Percentiles rank a stretch among this genome's conserved stretches.
Conservation (phyloP, 108 stramenopile species). For the Phaeodactylum tricornutum region DNA sequence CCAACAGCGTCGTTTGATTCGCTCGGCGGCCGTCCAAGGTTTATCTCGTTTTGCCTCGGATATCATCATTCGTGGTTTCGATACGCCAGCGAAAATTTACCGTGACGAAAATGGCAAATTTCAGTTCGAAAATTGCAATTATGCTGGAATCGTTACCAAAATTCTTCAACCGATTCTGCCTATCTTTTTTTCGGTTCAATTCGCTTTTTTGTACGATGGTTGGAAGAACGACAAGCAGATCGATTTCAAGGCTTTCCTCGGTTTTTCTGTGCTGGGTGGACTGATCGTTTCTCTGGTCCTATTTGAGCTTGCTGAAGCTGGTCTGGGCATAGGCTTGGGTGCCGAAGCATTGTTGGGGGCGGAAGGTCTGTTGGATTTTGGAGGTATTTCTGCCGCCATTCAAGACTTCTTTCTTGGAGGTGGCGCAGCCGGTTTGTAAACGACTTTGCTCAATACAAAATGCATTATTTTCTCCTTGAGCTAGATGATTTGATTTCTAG, state of each 20-base stretch:
- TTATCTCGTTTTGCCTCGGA: constrained; percentile 60
- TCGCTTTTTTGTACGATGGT: constrained; percentile 76
- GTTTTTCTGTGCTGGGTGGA: constrained; percentile 21
- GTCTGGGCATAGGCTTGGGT: constrained; percentile 18
- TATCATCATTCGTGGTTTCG: constrained; percentile 68
- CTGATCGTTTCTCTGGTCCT: constrained; percentile 19
- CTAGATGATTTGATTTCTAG: too few relatives aligned
- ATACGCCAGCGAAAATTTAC: constrained; percentile 58
- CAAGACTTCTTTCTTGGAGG: constrained; percentile 15
- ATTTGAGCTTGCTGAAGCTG: constrained; percentile 26
- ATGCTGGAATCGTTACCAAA: constrained; percentile 65
- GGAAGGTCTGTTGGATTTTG: constrained; percentile 30
- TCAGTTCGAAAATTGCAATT: constrained; percentile 55
- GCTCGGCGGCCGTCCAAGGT: constrained; percentile 61
- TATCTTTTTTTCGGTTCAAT: constrained; percentile 64
- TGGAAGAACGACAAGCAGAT: constrained; percentile 32
- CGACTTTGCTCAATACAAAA: too few relatives aligned
- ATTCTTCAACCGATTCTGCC: constrained; percentile 70
- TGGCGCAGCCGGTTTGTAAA: too few relatives aligned
- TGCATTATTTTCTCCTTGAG: too few relatives aligned
- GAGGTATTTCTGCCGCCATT: constrained; percentile 15
- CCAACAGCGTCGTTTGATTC: constrained; percentile 39
- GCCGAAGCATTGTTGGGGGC: constrained; percentile 26
- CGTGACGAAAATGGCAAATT: constrained; percentile 20
- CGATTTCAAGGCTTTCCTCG: constrained; percentile 19